Conservation (phyloP, 2,329 filamentous ascomycete genomes). For the Fusarium sublunatum region DNA sequence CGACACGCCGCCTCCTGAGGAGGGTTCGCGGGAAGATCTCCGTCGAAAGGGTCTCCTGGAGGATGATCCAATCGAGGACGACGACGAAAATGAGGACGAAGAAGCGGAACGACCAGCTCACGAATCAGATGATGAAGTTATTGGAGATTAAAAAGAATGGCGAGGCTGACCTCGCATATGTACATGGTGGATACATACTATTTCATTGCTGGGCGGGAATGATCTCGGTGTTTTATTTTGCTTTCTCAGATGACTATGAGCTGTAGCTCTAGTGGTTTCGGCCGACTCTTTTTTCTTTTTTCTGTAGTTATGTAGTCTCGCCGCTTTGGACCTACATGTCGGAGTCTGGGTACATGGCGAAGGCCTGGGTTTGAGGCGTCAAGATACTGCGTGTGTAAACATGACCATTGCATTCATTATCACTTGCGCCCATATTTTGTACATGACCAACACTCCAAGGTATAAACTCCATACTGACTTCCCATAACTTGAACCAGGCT, state of each 20-base stretch:
- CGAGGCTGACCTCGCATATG: constrained; percentile 8
- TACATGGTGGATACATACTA: constrained; percentile 23
- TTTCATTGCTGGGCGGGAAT: constrained; percentile 26
- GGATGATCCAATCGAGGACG: constrained; percentile 58
- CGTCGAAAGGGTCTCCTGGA: constrained; percentile 66
- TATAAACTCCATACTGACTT: constrained; percentile 4
- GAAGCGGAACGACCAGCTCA: constrained; percentile 48
- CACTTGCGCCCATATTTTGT: constrained; percentile 13
- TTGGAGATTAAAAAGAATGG: constrained; percentile 55
- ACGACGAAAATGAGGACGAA: constrained; percentile 49
- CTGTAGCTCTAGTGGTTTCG: constrained; percentile 3
- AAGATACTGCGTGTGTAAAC: constrained; percentile 32
- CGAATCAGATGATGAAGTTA: constrained; percentile 58
- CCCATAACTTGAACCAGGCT: neutral
- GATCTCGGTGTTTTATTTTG: constrained; percentile 18
- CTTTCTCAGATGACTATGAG: constrained; percentile 6
- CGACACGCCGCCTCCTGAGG: constrained; percentile 64
- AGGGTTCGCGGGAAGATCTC: constrained; percentile 69
- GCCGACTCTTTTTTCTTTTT: constrained; percentile 20
- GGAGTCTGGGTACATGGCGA: constrained; percentile 43
- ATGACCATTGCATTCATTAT: constrained; percentile 15
- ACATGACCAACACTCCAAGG: neutral
- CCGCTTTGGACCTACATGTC: constrained; percentile 21
- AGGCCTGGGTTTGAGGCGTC: constrained; percentile 33
- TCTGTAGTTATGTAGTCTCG: constrained; percentile 27